Evolutionary conservation across 148 eudicot genomes (phyloP).

Genomic region (Hydrangea macrophylla): DNA sequence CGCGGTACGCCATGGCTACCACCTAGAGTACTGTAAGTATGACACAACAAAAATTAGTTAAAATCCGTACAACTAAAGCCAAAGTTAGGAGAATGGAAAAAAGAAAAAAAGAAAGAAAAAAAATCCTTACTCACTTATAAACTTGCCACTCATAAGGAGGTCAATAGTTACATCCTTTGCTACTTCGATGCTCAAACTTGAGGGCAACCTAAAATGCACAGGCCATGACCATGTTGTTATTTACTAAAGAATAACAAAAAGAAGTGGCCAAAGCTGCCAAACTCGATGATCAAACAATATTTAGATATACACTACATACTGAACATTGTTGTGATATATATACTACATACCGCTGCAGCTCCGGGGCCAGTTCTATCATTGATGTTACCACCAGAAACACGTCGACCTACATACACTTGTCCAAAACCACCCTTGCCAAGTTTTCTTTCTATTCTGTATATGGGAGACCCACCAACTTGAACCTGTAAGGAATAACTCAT

Average conservation of each 20-base stretch:
- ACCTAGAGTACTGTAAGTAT: conserved; percentile 47
- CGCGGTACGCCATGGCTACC: conserved; percentile 84
- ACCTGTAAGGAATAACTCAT: conserved; percentile 37
- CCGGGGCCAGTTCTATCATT: conserved; percentile 50
- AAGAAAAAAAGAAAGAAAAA: background rate
- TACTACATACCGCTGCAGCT: conserved; percentile 43
- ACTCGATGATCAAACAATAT: background rate
- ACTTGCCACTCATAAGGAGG: conserved; percentile 88
- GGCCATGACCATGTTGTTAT: background rate
- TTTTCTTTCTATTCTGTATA: conserved; percentile 61
- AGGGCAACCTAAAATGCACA: conserved; percentile 54
- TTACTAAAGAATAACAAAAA: conserved; percentile 1
- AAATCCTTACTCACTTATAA: conserved; percentile 54
- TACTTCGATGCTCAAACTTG: conserved; percentile 74
- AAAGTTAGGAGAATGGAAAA: background rate
- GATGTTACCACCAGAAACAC: conserved; percentile 32
- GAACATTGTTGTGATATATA: background rate
- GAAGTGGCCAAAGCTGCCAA: conserved; percentile 50
- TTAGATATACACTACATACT: no score
- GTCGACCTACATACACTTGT: conserved; percentile 76
- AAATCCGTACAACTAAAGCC: background rate
- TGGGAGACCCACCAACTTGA: conserved; percentile 68
- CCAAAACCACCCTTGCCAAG: conserved; percentile 92
- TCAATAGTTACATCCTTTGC: conserved; percentile 77
- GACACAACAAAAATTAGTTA: conserved; percentile 5